Conservation (phyloP, 2,329 filamentous ascomycete genomes). For the Colletotrichum acutatum region DNA sequence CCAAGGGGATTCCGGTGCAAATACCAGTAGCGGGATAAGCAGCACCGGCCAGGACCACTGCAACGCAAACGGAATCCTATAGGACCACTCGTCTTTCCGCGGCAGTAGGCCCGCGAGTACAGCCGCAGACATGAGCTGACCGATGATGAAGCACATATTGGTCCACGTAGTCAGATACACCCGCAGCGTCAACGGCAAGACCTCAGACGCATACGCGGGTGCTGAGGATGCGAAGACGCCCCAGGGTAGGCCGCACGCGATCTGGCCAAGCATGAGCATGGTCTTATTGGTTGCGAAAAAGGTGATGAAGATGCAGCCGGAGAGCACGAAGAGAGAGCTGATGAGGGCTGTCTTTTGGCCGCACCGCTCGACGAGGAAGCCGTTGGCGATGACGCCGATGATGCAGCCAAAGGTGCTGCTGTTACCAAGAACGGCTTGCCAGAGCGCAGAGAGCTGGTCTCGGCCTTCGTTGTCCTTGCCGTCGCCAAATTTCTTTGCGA, state of each 20-base stretch:
- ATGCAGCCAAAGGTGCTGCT: conserved; percentile 55
- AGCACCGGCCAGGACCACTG: conserved; percentile 61
- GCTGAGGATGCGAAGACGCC: conserved; percentile 56
- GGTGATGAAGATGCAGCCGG: conserved; percentile 50
- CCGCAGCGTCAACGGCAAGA: conserved; percentile 51
- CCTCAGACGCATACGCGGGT: conserved; percentile 59
- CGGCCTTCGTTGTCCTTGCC: conserved; percentile 37
- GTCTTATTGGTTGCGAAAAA: conserved; percentile 49
- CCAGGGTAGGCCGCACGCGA: conserved; percentile 49
- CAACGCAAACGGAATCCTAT: conserved; percentile 58
- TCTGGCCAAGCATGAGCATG: conserved; percentile 48
- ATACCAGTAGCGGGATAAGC: conserved; percentile 50
- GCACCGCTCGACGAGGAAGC: conserved; percentile 50
- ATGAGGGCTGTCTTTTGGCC: conserved; percentile 53
- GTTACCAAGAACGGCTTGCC: conserved; percentile 57
- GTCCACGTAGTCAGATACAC: conserved; percentile 57
- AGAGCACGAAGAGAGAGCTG: conserved; percentile 45
- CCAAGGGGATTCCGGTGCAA: conserved; percentile 60
- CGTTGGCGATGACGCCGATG: conserved; percentile 55
- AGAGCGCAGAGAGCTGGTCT: conserved; percentile 51
- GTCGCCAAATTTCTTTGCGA: conserved; percentile 42
- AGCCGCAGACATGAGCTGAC: conserved; percentile 52
- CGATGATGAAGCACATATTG: conserved; percentile 56
- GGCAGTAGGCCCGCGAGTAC: conserved; percentile 50
- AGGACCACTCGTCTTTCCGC: conserved; percentile 53